Base-by-base conservation (phyloP, 768 basidiomycete genomes). In the Lyophyllum atratum region DNA sequence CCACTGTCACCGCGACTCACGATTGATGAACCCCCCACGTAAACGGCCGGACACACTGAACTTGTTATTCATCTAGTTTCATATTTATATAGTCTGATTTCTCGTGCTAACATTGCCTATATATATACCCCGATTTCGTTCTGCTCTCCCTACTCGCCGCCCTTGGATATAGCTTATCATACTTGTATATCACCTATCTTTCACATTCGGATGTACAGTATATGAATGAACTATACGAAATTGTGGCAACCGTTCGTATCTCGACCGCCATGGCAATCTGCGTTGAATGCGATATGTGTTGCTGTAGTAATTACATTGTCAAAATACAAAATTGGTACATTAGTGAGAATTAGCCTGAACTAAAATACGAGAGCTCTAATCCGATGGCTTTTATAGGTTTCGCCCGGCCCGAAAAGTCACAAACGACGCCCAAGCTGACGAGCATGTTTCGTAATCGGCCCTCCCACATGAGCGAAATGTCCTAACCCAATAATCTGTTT, bases 301-400 rank as follows among this genome's bases (percentile, higher is more conserved):
- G 37, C 8, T 37, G 12, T 37, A 3, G 34, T 37, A 37, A 37
- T 37, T 7, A 40, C 31, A 26, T 39, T n/a, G 14, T 4, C 24
- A 28, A 37, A 45, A 43, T 54, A 59, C 49, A 56, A 29, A 29
- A 49, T 28, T 12, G 22, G 19, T 42, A 19, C 28, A 53, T 55
- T 56, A 19, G 34, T 24, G 45, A 24, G 46, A 33, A 47, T 37
- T 64, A 62, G 25, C 60, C 78, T 22, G 90, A 86, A 70, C 90
- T 91, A 67, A 95, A 97, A 70, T 95, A 97, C 34, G 94, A 92
- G 40, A 98, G 77, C 69, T 98, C 95, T n/a, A 98, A 76, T 4
- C 95, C 95, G 40, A 98, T 81, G 11, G 90, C 87, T 69, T 86
- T 88, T 59, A 98, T 93, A 10, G 95, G 95, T 68, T 89, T 92